Base-by-base conservation (phyloP, 169 alveolate genomes). In the Eimeria brunetti region DNA sequence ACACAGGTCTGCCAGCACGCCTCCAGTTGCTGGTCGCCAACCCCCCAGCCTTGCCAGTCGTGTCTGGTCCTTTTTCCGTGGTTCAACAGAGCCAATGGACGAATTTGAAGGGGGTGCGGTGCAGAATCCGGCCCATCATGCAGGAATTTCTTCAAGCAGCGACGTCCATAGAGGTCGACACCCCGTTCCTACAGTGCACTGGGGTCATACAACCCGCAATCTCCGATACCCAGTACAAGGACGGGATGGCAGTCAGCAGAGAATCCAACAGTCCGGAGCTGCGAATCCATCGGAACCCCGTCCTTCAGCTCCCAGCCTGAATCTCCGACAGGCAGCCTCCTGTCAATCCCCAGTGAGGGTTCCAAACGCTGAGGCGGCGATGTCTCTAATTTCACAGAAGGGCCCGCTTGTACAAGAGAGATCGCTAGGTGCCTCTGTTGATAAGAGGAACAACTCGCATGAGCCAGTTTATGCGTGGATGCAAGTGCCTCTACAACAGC, bases 1-100 rank as follows among this genome's bases (percentile, higher is more conserved):
- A 24, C 33, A 44, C 81, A 64, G 92, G 22, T 86, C 92, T 62
- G 92, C 64, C 62, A 86, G 92, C 83, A 86, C 92, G 56, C 92
- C 92, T 7, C 92, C 92, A 69, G 75, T 41, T 30, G n/a, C 81
- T 62, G 83, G 60, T 22, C 92, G 92, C 60, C 81, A 38, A 16
- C 7, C 33, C 67, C 92, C 83, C 64, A 62, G 81, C 49, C 92
- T 86, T 58, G 92, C 92, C 62, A 86, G 81, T 33, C 92, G 92
- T 27, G 18, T 86, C 49, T 86, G 92, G 92, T 58, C 92, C 4
- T 86, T 86, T 8, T 58, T 86, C 73, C 41, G 92, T 41, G 92
- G 75, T 24, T 60, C 49, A 30, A 36, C 18, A 62, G 83, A 44
- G 81, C 92, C 33, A 38, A 12, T 41, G 20, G 75, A n/a, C 30